Evolutionary conservation across 2,329 filamentous ascomycete genomes (phyloP), one percentile per base, ranked within the genome.

Genomic region (Xylaria digitata): DNA sequence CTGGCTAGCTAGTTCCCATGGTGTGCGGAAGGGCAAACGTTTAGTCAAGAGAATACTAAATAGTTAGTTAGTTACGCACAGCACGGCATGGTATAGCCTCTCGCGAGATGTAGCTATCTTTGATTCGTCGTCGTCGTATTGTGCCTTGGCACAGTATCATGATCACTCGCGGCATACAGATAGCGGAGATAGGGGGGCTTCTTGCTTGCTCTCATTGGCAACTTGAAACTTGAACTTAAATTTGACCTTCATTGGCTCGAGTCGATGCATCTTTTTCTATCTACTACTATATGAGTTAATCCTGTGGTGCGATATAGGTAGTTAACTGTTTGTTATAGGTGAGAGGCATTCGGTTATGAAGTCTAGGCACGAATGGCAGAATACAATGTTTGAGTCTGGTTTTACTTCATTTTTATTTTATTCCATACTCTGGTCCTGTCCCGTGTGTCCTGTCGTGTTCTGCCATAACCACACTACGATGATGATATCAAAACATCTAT

Each of bases 61-160:
- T 26, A 32, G 50, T 42, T 30, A 30, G 45, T 34, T 30, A 30
- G 53, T 32, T 48, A 52, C 30, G 37, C 21, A 49, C 26, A 26
- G 26, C 26, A 26, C 26, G 26, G 26, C 26, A 26, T 26, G 26
- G 5, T 26, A 26, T 26, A 49, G 23, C 7, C 42, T n/a, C 7
- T 52, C 23, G 15, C 48, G 19, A 55, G 50, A 49, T 52, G 30
- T 48, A 26, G 26, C 26, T 26, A 30, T 45, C 23, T 43, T 56
- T 46, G 17, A 30, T 50, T 46, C 42, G 30, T 52, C 55, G 32
- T 50, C 55, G 32, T 45, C 21, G 26, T 26, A 61, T 65, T 49
- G 34, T 49, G 43, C 37, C 46, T 17, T 40, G 37, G 30, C 21
- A 48, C 30, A 26, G 37, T 37, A 37, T 15, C 26, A 30, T n/a